A percentile compares a stretch with the other conserved stretches of the same genome.
phyloP scores from a whole-genome alignment of 2,329 filamentous ascomycete species.

The Chaetomiaceae sp. region DNA sequence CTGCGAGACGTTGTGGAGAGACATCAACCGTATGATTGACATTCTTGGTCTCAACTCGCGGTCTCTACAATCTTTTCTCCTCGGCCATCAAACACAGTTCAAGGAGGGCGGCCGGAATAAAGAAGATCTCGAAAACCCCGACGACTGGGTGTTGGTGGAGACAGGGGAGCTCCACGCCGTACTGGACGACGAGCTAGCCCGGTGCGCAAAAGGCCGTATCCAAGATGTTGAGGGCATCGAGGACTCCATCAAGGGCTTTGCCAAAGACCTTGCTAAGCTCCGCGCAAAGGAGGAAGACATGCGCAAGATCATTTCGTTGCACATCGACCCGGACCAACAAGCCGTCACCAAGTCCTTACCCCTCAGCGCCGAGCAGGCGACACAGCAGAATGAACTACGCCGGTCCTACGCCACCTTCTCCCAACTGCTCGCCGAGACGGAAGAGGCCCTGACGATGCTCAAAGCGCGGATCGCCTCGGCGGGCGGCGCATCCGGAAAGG shows the following conservation, averaged over 20 bases:
- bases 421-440: slow-evolving; percentile 69
- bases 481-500: slow-evolving; percentile 45
- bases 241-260: slow-evolving; percentile 61
- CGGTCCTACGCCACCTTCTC: slow-evolving; percentile 70
- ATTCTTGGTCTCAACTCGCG: slow-evolving; percentile 78
- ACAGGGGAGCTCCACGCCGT: slow-evolving; percentile 64
- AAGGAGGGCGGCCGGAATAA: slow-evolving; percentile 53
- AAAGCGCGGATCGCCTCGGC: slow-evolving; percentile 69
- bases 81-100: slow-evolving; percentile 58
- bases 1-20: slow-evolving; percentile 66
- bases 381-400: slow-evolving; percentile 79
- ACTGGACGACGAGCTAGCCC: slow-evolving; percentile 59
- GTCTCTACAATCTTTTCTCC: slow-evolving; percentile 61
- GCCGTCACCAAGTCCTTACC: slow-evolving; percentile 66
- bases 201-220: slow-evolving; percentile 63
- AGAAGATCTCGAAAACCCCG: slow-evolving; percentile 63
- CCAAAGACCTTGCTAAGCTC: slow-evolving; percentile 66
- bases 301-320: slow-evolving; percentile 66
- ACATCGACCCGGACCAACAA: slow-evolving; percentile 62
- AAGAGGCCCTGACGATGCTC: slow-evolving; percentile 74
- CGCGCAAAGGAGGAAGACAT: slow-evolving; percentile 74
- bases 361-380: slow-evolving; percentile 76
- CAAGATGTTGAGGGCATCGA: slow-evolving; percentile 66
- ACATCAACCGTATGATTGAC: slow-evolving; percentile 92
- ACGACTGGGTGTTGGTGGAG: slow-evolving; percentile 73